Evolutionary conservation across 192 early-diverging fungal genomes (phyloP).

Genomic region (Podila horticola): DNA sequence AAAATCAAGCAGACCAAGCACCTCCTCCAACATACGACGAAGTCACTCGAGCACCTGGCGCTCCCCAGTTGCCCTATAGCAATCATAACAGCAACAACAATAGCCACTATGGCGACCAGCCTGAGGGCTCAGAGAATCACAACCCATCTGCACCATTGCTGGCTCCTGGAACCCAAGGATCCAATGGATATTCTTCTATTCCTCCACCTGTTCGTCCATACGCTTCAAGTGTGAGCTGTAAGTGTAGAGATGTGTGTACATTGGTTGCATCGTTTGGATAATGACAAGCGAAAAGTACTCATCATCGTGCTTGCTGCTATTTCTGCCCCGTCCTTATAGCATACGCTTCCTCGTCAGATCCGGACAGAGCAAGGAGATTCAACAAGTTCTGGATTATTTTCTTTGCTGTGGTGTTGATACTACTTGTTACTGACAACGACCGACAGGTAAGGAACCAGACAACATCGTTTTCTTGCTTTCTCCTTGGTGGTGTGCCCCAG

Average conservation of each 20-base stretch:
- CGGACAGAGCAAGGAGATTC: slow-evolving; percentile 4
- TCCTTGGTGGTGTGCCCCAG: too few species aligned
- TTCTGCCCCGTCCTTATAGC: not conserved
- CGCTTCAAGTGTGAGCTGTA: slow-evolving; percentile 1
- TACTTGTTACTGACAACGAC: slow-evolving; percentile 2
- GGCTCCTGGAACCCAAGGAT: not conserved
- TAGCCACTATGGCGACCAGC: not conserved
- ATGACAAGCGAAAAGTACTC: not conserved
- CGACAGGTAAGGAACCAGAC: too few species aligned
- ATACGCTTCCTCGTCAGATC: not conserved
- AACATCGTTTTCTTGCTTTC: not conserved
- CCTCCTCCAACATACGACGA: slow-evolving; percentile 31
- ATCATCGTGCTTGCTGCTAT: not conserved
- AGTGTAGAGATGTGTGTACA: not conserved
- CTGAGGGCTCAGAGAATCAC: not conserved
- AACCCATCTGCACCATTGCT: slow-evolving; percentile 21
- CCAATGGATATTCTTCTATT: slow-evolving; percentile 7
- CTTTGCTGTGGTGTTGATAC: slow-evolving; percentile 5
- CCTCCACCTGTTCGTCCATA: slow-evolving; percentile 8
- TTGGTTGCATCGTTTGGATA: not conserved
- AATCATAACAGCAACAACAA: not conserved
- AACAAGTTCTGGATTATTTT: slow-evolving; percentile 25
- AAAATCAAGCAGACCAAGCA: not conserved
- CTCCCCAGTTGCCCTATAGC: not conserved
- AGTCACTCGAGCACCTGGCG: slow-evolving; percentile 8